Conservation (phyloP, 257 asterid species). For the Solanum lycopersicoides region DNA sequence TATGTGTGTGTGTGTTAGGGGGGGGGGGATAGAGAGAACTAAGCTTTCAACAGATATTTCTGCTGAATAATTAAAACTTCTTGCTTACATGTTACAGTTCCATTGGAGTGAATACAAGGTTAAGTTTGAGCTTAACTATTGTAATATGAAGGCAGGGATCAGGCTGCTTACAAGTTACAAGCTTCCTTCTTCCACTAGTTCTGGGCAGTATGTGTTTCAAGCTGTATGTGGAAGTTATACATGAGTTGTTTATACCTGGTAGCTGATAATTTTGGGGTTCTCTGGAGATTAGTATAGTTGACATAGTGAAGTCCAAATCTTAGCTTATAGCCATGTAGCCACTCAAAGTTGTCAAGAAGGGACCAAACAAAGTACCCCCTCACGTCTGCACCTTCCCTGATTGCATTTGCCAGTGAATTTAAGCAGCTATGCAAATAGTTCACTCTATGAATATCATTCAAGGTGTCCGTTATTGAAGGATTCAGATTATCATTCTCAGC, state of each 20-base stretch:
- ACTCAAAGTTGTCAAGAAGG: slow-evolving; percentile 68
- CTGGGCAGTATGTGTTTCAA: background rate
- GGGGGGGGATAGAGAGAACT: background rate
- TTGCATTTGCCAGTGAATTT: slow-evolving; percentile 31
- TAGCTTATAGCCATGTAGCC: slow-evolving; percentile 44
- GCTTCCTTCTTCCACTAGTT: background rate
- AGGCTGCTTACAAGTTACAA: slow-evolving; percentile 6
- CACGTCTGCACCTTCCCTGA: slow-evolving; percentile 64
- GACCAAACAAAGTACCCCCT: slow-evolving; percentile 73
- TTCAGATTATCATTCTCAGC: slow-evolving; percentile 12
- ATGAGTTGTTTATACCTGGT: slow-evolving; percentile 34
- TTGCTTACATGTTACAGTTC: background rate
- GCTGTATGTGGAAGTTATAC: slow-evolving; percentile 3
- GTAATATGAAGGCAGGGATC: background rate
- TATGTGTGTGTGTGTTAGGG: slow-evolving; percentile 4
- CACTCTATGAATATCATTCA: slow-evolving; percentile 31
- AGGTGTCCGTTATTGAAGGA: slow-evolving; percentile 7
- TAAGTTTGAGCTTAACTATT: background rate
- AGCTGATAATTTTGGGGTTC: slow-evolving; percentile 35
- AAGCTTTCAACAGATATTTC: slow-evolving; percentile 5
- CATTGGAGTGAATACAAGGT: background rate
- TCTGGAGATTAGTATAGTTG: slow-evolving; percentile 24
- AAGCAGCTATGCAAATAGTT: slow-evolving; percentile 32
- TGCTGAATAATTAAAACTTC: background rate
- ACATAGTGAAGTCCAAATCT: slow-evolving; percentile 54